Evolutionary conservation across 352 stramenopile genomes (phyloP), one percentile per base, ranked within the genome.

Genomic region (Pythium apleroticum): DNA sequence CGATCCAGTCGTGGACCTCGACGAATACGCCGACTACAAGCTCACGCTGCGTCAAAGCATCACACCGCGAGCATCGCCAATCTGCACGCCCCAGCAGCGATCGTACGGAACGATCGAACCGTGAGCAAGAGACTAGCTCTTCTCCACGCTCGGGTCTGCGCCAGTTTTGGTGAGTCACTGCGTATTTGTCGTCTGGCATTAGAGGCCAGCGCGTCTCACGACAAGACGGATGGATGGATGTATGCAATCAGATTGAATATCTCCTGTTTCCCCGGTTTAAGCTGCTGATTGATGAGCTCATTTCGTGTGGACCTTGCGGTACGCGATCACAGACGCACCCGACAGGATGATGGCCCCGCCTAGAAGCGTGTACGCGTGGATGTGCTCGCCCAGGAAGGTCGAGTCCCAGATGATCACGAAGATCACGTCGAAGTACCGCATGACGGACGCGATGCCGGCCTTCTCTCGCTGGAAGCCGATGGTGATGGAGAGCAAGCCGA

Each of bases 11-110:
- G 57, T 87, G 52, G 68, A 82, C 48, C 81, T 91, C 48, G 80
- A 90, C n/a, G 80, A 91, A 57, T 91, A 91, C 65, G 68, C 75
- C 30, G 83, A 91, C 57, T 90, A 91, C 68, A 86, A 88, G 65
- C 71, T 91, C 49, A 91, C 81, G 49, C 76, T 91, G 69, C 83
- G 83, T 45, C 80, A 90, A 73, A 89, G 73, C 39, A 90, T 88
- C 71, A 90, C 83, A 31, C 83, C 83, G 33, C 80, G 80, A 30
- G 75, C 80, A 30, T 89, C 84, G 12, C 81, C 83, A 12, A 75
- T 89, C 63, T 68, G 60, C 19, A 73, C 72, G 35, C 61, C 73
- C 24, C 60, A 63, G 8, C 66, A 71, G 53, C 59, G 54, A 65
- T 65, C 66, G 49, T 72, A 72, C 43, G 66, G 66, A 37, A 58